phyloP scores from a whole-genome alignment of 2,329 filamentous ascomycete genomes.

The Arthroderma sp. region DNA sequence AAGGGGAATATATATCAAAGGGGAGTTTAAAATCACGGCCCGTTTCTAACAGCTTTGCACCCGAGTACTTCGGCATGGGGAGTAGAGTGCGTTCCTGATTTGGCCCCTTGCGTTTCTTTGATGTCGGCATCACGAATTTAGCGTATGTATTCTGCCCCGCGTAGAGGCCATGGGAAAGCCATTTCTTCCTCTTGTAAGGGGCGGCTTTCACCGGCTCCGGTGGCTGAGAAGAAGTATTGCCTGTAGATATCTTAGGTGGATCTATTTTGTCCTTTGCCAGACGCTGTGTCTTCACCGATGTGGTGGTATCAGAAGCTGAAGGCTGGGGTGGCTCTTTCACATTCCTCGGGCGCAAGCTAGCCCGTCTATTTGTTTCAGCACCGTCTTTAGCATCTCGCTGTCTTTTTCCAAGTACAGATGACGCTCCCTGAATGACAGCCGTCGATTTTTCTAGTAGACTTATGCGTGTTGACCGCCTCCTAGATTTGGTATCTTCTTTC shows the following conservation, averaged over 20 bases:
- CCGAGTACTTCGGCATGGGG: conserved; percentile 67
- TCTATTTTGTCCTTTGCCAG: not conserved
- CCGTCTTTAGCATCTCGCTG: conserved; percentile 39
- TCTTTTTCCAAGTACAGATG: conserved; percentile 47
- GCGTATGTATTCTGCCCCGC: conserved; percentile 56
- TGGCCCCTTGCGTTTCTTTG: conserved; percentile 21
- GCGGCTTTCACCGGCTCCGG: conserved; percentile 13
- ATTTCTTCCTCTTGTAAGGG: conserved; percentile 50
- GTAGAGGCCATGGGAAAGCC: conserved; percentile 71
- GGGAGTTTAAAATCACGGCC: conserved; percentile 79
- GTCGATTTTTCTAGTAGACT: conserved; percentile 31
- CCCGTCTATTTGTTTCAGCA: conserved; percentile 43
- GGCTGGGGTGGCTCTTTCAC: conserved; percentile 17
- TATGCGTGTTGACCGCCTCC: conserved; percentile 31
- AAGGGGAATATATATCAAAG: conserved; percentile 76
- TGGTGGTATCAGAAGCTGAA: conserved; percentile 2
- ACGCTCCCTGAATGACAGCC: conserved; percentile 35
- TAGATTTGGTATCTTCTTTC: conserved; percentile 2
- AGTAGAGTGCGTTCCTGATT: conserved; percentile 35
- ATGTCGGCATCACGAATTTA: conserved; percentile 36
- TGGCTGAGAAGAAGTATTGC: conserved; percentile 10
- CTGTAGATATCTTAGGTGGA: not conserved
- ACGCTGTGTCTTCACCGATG: not conserved
- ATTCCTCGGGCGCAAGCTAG: conserved; percentile 43
- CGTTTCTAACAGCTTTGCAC: conserved; percentile 54